Percentiles rank a stretch among this genome's conserved stretches.
phyloP scores from a whole-genome alignment of 805 yeast genomes.

The Yarrowia porcina region DNA sequence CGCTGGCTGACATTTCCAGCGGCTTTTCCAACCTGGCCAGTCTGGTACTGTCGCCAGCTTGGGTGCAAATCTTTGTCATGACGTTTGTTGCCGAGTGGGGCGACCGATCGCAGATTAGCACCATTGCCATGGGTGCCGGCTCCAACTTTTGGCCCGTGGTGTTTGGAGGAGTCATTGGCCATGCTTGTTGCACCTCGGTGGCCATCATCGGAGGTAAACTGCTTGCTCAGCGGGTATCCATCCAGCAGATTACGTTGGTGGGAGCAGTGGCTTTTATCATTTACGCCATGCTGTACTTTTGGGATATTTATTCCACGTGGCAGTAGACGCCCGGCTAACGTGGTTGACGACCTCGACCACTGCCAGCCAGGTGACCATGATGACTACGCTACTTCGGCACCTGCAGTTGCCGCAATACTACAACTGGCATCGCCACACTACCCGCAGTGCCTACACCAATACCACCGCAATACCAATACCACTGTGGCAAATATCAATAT shows the following conservation, averaged over 20 bases:
- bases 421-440: too few relatives aligned
- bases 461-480: too few relatives aligned
- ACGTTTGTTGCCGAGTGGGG: conserved; percentile 99
- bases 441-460: too few relatives aligned
- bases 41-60: conserved; percentile 74
- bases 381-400: too few relatives aligned
- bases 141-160: conserved; percentile 87
- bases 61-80: conserved; percentile 94
- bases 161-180: conserved; percentile 86
- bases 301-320: conserved; percentile 11
- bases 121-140: conserved; percentile 98
- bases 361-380: too few relatives aligned
- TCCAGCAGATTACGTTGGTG: conserved; percentile 87
- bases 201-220: conserved; percentile 95
- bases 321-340: too few relatives aligned
- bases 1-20: conserved; percentile 31
- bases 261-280: conserved; percentile 85
- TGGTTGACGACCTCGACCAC: too few relatives aligned
- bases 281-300: conserved; percentile 74
- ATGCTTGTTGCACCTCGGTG: conserved; percentile 76
- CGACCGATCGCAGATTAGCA: conserved; percentile 95
- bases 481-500: too few relatives aligned
- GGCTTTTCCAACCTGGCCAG: conserved; percentile 56
- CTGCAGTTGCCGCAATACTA: too few relatives aligned
- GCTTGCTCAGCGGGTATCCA: conserved; percentile 81